Evolutionary conservation across 2,329 filamentous ascomycete species (phyloP).

Genomic region (Exophiala dermatitidis): DNA sequence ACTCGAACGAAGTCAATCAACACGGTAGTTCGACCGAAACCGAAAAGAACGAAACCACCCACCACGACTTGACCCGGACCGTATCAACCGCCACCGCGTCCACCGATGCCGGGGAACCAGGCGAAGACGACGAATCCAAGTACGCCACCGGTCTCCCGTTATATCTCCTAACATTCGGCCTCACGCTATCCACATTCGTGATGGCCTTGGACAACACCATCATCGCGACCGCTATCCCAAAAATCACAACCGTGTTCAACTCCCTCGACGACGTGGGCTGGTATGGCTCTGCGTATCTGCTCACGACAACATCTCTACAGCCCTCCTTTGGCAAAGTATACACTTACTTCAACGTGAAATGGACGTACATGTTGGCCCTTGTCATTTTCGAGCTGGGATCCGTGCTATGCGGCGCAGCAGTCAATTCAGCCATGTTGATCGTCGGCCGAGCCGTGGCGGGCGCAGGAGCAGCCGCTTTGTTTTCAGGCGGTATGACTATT

Average conservation of each 20-base stretch:
- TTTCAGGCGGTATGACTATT: slow-evolving; percentile 29
- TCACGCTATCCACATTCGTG: slow-evolving; percentile 29
- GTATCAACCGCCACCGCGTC: slow-evolving; percentile 10
- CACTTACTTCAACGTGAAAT: slow-evolving; percentile 28
- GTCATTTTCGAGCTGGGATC: slow-evolving; percentile 28
- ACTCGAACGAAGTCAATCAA: neutral
- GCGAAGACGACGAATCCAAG: slow-evolving; percentile 25
- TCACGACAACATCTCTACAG: slow-evolving; percentile 28
- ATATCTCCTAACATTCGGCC: slow-evolving; percentile 23
- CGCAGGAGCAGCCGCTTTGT: slow-evolving; percentile 27
- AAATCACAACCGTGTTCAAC: slow-evolving; percentile 29
- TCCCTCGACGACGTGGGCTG: slow-evolving; percentile 28
- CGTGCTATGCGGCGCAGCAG: slow-evolving; percentile 27
- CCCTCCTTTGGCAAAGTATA: slow-evolving; percentile 29
- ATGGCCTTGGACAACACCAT: slow-evolving; percentile 30
- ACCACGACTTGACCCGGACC: slow-evolving; percentile 5
- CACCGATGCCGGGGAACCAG: slow-evolving; percentile 16
- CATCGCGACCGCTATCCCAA: slow-evolving; percentile 28
- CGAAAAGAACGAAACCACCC: slow-evolving; percentile 1
- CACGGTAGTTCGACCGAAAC: neutral
- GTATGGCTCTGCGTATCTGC: slow-evolving; percentile 28
- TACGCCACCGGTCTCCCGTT: slow-evolving; percentile 24
- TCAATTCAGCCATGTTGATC: slow-evolving; percentile 27
- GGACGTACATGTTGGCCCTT: slow-evolving; percentile 26
- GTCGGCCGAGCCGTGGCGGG: slow-evolving; percentile 30